Conservation (phyloP, 805 yeast species). For the Lipomyces yamadae region DNA sequence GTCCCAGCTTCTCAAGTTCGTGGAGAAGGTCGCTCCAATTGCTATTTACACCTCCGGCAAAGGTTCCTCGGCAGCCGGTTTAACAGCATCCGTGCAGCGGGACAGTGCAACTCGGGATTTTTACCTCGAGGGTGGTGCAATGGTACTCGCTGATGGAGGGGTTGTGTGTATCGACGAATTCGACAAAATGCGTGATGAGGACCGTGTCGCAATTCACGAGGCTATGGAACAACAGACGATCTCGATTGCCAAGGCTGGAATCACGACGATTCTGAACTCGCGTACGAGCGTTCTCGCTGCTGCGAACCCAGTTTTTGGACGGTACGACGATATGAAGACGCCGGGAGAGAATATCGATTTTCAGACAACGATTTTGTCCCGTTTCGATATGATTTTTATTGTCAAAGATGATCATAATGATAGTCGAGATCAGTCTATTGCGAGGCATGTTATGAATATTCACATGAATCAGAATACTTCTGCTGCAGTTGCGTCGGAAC, state of each 20-base stretch:
- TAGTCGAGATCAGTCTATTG: constrained; percentile 78
- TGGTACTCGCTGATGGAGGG: constrained; percentile 99
- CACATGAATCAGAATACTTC: constrained; percentile 76
- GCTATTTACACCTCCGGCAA: constrained; percentile 97
- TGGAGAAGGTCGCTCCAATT: constrained; percentile 91
- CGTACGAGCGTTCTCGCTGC: constrained; percentile 97
- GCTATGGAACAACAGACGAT: constrained; percentile 99
- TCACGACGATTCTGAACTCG: constrained; percentile 93
- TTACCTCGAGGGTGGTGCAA: constrained; percentile 98
- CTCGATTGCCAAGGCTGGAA: constrained; percentile 98
- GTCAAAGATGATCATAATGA: constrained; percentile 95
- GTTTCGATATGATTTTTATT: constrained; percentile 98
- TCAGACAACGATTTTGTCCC: constrained; percentile 93
- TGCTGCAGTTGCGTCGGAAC: constrained; percentile 56
- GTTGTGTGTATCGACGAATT: constrained; percentile 99
- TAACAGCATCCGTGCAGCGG: constrained; percentile 96
- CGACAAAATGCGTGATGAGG: constrained; percentile 99
- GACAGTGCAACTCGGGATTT: constrained; percentile 88
- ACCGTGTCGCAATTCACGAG: constrained; percentile 97
- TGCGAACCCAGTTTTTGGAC: constrained; percentile 95
- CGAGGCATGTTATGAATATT: constrained; percentile 91
- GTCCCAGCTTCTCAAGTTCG: constrained; percentile 92
- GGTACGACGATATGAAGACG: constrained; percentile 93
- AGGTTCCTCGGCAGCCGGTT: constrained; percentile 99
- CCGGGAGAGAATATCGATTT: constrained; percentile 99